Evolutionary conservation across 345 rosid species (phyloP), one percentile per base, ranked within the genome.

Genomic region (Corchorus capsularis): DNA sequence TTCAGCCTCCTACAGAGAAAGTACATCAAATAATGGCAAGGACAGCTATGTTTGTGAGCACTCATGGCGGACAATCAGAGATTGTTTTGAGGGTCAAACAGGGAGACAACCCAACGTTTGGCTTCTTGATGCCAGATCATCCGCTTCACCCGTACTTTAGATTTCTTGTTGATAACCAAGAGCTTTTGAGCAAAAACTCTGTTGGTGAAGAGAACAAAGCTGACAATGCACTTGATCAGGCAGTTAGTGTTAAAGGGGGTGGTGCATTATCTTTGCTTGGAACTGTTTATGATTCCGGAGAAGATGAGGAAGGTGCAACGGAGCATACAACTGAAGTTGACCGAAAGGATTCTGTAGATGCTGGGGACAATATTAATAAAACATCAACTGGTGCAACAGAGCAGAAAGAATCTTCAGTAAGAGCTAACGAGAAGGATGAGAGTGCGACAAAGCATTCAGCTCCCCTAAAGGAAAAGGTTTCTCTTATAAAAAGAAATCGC

Each of bases 51-150:
- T 95, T 90, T 85, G 96, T 95, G 17, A 87, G 90, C 89, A 86
- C 82, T 77, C 87, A 90, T 86, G 98, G 99, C 34, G 99, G 92
- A 34, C 99, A 95, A 75, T 87, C 98, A 14, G 99, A 95, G 85
- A 95, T 93, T 74, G 86, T 95, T 78, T 79, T 93, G 91, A 89
- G 99, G 86, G 99, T 95, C 82, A 95, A 92, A 84, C 99, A 93
- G 66, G 99, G 99, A 75, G 89, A 86, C 88, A 95, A 95, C 79
- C 98, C 97, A 60, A 84, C 96, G 9, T 95, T 95, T 87, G 97
- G 99, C 55, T 93, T 94, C 85, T 83, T 94, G 86, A 88, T 94
- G 92, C 98, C 98, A 22, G 93, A 90, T 82, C 96, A 95, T 80
- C 83, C 57, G 64, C 93, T 90, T 73, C 91, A 95, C 77, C 86